A percentile compares a stretch with the other conserved stretches of the same genome.
phyloP scores from a whole-genome alignment of 345 rosid genomes.

The Eucalyptus viminalis region DNA sequence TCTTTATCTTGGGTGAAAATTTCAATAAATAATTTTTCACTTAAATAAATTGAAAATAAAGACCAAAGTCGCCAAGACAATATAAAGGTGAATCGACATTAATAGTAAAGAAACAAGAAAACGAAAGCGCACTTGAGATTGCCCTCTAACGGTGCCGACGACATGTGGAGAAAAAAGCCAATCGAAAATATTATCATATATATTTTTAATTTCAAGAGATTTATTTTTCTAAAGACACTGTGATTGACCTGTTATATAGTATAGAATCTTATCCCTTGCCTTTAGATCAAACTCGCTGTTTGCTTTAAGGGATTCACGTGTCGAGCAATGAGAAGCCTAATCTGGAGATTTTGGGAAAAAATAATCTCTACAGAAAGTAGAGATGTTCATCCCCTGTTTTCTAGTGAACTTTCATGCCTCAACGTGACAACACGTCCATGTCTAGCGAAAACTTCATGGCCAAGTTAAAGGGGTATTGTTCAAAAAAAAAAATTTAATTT shows the following conservation, averaged over 20 bases:
- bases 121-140: not conserved
- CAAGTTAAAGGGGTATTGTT: not conserved
- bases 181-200: not conserved
- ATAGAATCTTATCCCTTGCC: not conserved
- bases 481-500: rapidly evolving
- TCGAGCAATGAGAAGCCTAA: not conserved
- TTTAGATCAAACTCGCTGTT: not conserved
- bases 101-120: not conserved
- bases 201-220: not conserved
- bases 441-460: not conserved
- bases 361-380: not conserved
- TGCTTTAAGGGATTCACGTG: not conserved
- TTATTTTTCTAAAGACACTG: not conserved
- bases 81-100: not conserved
- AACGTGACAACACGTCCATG: not conserved
- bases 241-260: not conserved
- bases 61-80: not conserved
- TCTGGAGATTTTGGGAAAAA: not conserved
- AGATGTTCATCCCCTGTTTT: not conserved
- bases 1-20: not conserved
- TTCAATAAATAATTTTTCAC: not conserved
- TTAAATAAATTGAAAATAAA: not conserved
- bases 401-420: not conserved
- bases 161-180: not conserved
- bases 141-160: not conserved